These are phyloP conservation scores for Aegle marmelos DNA, from an alignment of 345 rosid species.

Conservation along the genomic window DNA sequence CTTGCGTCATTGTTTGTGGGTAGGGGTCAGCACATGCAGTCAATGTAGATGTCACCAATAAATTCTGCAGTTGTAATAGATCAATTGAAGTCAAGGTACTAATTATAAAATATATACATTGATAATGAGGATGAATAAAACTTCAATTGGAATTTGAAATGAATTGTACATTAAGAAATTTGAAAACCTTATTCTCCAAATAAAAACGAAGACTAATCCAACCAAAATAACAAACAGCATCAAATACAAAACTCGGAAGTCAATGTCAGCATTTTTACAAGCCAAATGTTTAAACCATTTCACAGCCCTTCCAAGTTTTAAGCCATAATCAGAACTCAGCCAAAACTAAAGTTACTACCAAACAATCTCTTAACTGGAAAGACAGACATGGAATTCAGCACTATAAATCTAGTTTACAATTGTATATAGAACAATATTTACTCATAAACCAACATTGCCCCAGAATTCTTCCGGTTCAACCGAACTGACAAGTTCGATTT, in stretches of 20 bases:
- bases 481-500: no score
- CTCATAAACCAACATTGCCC: no score
- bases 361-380: no score
- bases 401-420: no score
- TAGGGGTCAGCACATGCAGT: conserved; percentile 44
- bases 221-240: not conserved
- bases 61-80: conserved; percentile 44
- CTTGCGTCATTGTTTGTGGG: conserved; percentile 32
- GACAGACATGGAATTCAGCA: no score
- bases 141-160: not conserved
- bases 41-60: conserved; percentile 74
- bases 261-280: not conserved
- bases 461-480: no score
- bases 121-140: not conserved
- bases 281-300: not conserved
- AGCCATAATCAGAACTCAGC: not conserved
- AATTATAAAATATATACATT: not conserved
- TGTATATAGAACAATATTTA: no score
- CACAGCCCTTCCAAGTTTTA: not conserved
- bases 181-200: no score
- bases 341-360: not conserved
- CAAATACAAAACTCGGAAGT: not conserved
- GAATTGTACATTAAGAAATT: not conserved
- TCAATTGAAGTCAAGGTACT: not conserved
- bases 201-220: not conserved